phyloP scores from a whole-genome alignment of 768 basidiomycete genomes.

The Agrocybe pediades region DNA sequence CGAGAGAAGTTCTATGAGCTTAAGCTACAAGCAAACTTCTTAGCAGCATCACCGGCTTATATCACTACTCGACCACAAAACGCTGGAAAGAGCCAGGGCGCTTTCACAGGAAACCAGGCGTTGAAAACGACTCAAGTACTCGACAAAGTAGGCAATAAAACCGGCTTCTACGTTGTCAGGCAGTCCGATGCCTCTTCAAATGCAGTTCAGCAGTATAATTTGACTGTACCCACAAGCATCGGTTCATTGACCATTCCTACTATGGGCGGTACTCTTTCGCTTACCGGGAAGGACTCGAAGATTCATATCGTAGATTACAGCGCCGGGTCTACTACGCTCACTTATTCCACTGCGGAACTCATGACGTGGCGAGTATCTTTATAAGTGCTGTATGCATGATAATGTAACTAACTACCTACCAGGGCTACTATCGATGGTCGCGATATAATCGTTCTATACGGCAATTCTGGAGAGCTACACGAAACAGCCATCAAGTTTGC shows the following conservation, averaged over 20 bases:
- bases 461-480: slow-evolving; percentile 47
- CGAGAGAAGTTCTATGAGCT: slow-evolving; percentile 57
- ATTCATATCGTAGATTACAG: slow-evolving; percentile 51
- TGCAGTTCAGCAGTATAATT: slow-evolving; percentile 39
- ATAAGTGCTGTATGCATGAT: background rate
- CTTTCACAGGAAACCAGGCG: slow-evolving; percentile 50
- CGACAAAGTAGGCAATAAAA: slow-evolving; percentile 47
- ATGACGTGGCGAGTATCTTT: slow-evolving; percentile 40
- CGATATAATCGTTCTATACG: slow-evolving; percentile 49
- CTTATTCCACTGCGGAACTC: slow-evolving; percentile 53
- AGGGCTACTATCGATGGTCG: slow-evolving; percentile 53
- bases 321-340: slow-evolving; percentile 42
- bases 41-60: slow-evolving; percentile 51
- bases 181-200: slow-evolving; percentile 42
- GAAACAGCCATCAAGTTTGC: slow-evolving; percentile 48
- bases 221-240: slow-evolving; percentile 46
- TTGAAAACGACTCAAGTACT: slow-evolving; percentile 50
- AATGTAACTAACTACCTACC: background rate
- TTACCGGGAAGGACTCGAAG: slow-evolving; percentile 57
- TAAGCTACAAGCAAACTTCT: slow-evolving; percentile 52
- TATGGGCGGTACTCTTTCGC: slow-evolving; percentile 41
- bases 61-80: slow-evolving; percentile 49
- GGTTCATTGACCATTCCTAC: slow-evolving; percentile 44
- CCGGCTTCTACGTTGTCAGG: slow-evolving; percentile 49
- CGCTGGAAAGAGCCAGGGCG: slow-evolving; percentile 37